These are phyloP conservation scores for Vigna mungo DNA, from an alignment of 306 rosid species.

Conservation along the genomic window DNA sequence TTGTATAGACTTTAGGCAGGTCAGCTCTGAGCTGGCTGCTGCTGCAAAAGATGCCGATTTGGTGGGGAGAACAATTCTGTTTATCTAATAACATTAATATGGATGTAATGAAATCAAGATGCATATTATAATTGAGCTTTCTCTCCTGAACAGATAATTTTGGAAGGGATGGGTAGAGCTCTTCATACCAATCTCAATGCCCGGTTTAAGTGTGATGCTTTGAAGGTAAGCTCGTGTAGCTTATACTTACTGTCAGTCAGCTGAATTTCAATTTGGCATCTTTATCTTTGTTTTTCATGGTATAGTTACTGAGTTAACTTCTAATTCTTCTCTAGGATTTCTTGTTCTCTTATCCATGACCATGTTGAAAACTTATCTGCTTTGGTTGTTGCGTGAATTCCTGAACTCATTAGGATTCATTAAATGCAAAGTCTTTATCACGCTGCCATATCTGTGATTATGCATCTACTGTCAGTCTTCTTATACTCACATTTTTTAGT, in stretches of 20 bases:
- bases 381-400: slow-evolving; percentile 20
- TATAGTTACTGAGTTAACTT: not conserved
- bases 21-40: slow-evolving; percentile 97
- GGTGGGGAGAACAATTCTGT: slow-evolving; percentile 58
- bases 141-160: slow-evolving; percentile 69
- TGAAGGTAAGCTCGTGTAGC: slow-evolving; percentile 65
- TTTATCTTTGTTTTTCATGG: not conserved
- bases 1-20: slow-evolving; percentile 95
- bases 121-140: slow-evolving; percentile 35
- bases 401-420: slow-evolving; percentile 28
- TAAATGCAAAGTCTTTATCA: not conserved
- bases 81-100: slow-evolving; percentile 12
- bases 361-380: not conserved
- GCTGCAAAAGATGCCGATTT: slow-evolving; percentile 94
- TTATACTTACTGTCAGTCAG: slow-evolving; percentile 3
- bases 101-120: slow-evolving; percentile 19
- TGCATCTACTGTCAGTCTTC: slow-evolving; percentile 5
- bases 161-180: slow-evolving; percentile 99
- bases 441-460: slow-evolving; percentile 21
- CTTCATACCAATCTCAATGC: slow-evolving; percentile 95
- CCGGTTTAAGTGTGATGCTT: slow-evolving; percentile 80
- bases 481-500: not conserved
- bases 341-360: slow-evolving; percentile 8
- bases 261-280: not conserved
- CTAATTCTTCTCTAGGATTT: slow-evolving; percentile 11